Conservation (phyloP, 345 rosid genomes). For the Camelina neglecta region DNA sequence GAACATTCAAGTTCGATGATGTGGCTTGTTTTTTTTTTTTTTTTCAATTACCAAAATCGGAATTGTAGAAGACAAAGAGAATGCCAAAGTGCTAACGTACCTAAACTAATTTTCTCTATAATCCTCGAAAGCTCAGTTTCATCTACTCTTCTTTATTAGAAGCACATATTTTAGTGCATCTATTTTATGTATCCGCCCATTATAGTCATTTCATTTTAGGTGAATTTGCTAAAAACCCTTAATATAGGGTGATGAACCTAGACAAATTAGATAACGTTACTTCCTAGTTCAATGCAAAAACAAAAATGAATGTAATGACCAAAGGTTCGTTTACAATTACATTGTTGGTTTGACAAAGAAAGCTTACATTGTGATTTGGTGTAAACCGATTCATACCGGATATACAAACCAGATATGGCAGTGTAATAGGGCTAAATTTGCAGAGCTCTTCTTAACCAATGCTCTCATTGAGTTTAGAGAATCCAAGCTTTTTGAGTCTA, state of each 20-base stretch:
- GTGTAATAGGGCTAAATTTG: not conserved
- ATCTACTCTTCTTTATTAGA: constrained; percentile 19
- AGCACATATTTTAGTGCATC: not conserved
- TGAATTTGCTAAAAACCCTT: not conserved
- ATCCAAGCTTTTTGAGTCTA: constrained; percentile 89
- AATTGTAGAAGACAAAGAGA: constrained; percentile 20
- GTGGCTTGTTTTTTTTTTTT: constrained; percentile 7
- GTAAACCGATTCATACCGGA: constrained; percentile 23
- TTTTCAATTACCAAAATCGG: constrained; percentile 2
- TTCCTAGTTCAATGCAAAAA: not conserved
- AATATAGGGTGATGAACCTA: not conserved
- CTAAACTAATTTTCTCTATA: constrained; percentile 15
- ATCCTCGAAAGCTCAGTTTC: constrained; percentile 35
- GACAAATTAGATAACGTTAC: not conserved
- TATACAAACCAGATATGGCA: constrained; percentile 20
- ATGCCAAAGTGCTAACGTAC: constrained; percentile 20
- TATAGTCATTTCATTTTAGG: not conserved
- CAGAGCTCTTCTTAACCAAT: constrained; percentile 48
- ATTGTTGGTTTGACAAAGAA: constrained; percentile 37
- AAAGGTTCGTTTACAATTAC: constrained; percentile 26
- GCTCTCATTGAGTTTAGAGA: constrained; percentile 88
- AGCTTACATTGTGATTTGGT: constrained; percentile 26
- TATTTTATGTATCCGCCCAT: not conserved
- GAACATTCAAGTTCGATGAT: constrained; percentile 43
- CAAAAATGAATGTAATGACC: not conserved